Percentiles rank a stretch among this genome's conserved stretches.
Conservation (phyloP, 2,329 filamentous ascomycete genomes). For the Colletotrichum brevisporum region DNA sequence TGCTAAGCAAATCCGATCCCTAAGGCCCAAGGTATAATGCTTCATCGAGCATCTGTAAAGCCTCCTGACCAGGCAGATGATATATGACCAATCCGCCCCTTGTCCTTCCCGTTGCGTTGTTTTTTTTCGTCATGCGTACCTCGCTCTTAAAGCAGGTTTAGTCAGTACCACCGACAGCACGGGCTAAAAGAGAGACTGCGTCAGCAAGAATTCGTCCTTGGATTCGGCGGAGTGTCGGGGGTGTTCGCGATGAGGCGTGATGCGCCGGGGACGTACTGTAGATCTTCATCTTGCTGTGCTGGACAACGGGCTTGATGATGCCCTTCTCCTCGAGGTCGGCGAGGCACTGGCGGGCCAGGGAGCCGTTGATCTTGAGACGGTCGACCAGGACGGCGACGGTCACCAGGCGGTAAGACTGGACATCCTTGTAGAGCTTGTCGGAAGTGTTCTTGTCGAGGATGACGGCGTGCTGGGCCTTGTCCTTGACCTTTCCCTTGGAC, state of each 20-base stretch:
- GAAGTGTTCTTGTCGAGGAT: slow-evolving; percentile 97
- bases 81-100: slow-evolving; percentile 40
- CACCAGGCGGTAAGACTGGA: slow-evolving; percentile 99
- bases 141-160: slow-evolving; percentile 47
- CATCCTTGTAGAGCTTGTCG: slow-evolving; percentile 99
- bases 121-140: slow-evolving; percentile 40
- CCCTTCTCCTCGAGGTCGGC: slow-evolving; percentile 97
- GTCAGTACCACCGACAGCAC: slow-evolving; percentile 70
- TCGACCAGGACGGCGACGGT: slow-evolving; percentile 99
- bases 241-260: background rate
- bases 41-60: slow-evolving; percentile 42
- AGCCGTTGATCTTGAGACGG: slow-evolving; percentile 99
- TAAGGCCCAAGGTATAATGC: slow-evolving; percentile 41
- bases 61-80: slow-evolving; percentile 41
- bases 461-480: slow-evolving; percentile 99
- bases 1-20: slow-evolving; percentile 42
- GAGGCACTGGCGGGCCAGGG: slow-evolving; percentile 90
- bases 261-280: slow-evolving; percentile 76
- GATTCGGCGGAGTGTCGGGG: background rate
- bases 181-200: slow-evolving; percentile 59
- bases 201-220: slow-evolving; percentile 46
- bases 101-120: slow-evolving; percentile 34
- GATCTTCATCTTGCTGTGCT: slow-evolving; percentile 97
- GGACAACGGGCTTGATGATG: slow-evolving; percentile 97
- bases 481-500: slow-evolving; percentile 86